Evolutionary conservation across 2,329 filamentous ascomycete species (phyloP).

Genomic region (Aureobasidium sp.): DNA sequence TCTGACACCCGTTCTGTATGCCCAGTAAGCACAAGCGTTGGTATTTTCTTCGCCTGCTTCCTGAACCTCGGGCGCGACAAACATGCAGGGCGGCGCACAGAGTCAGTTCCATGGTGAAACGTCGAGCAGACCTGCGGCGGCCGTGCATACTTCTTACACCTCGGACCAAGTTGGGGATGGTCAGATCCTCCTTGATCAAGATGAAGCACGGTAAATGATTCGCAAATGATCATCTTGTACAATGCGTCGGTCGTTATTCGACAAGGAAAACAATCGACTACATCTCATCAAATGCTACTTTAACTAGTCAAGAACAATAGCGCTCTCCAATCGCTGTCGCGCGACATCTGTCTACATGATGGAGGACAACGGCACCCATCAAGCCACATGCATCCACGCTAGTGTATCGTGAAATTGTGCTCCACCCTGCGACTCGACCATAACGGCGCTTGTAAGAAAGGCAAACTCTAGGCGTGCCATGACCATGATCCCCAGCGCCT

Average conservation of each 20-base stretch:
- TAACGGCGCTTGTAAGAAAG: conserved; percentile 10
- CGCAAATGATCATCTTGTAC: background rate
- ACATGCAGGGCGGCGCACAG: conserved; percentile 7
- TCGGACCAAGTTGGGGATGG: background rate
- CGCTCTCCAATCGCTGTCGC: background rate
- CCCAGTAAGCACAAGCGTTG: conserved; percentile 4
- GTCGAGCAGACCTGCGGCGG: conserved; percentile 2
- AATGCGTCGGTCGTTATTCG: background rate
- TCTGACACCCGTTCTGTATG: background rate
- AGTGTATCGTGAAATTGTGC: conserved; percentile 6
- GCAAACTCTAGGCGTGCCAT: conserved; percentile 3
- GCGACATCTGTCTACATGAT: background rate
- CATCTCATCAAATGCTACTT: background rate
- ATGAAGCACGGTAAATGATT: background rate
- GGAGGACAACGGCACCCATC: conserved; percentile 7
- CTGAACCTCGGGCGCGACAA: conserved; percentile 1
- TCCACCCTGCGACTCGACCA: conserved; percentile 8
- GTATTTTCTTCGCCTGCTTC: background rate
- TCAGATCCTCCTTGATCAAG: background rate
- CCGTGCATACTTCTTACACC: conserved; percentile 7
- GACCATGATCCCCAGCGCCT: conserved; percentile 4
- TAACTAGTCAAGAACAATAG: background rate
- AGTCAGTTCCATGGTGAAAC: conserved; percentile 8
- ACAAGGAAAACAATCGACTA: background rate
- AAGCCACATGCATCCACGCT: conserved; percentile 10